Evolutionary conservation across 495 filamentous ascomycete genomes (phyloP).

Genomic region (Cercophora scortea): DNA sequence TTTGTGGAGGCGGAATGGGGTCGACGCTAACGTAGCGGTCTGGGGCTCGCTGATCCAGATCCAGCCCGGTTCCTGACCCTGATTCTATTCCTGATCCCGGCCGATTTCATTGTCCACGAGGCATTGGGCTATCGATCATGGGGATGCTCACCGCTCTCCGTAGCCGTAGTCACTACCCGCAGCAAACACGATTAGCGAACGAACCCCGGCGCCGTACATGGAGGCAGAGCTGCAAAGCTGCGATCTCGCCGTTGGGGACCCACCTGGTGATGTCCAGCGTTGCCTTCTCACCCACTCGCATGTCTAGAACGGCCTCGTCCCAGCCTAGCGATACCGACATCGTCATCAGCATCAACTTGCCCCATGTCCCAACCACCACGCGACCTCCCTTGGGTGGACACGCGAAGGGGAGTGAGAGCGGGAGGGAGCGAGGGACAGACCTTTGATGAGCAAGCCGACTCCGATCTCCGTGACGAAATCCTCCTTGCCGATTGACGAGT

Average conservation of each 20-base stretch:
- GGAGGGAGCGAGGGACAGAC: constrained; percentile 32
- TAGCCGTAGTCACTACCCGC: constrained; percentile 65
- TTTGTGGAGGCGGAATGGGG: too few relatives aligned
- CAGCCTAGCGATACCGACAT: constrained; percentile 47
- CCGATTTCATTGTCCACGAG: too few relatives aligned
- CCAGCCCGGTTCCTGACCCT: too few relatives aligned
- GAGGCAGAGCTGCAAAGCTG: not conserved
- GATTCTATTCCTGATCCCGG: too few relatives aligned
- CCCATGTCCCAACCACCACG: too few relatives aligned
- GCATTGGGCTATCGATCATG: too few relatives aligned
- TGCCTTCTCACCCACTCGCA: constrained; percentile 76
- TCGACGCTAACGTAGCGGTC: too few relatives aligned
- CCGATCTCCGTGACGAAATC: constrained; percentile 65
- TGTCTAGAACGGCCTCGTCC: constrained; percentile 75
- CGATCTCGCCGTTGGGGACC: constrained; percentile 15
- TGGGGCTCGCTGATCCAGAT: too few relatives aligned
- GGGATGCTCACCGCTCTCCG: constrained; percentile 47
- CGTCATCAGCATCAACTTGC: too few relatives aligned
- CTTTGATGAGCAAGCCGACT: constrained; percentile 68
- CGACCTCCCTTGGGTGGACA: too few relatives aligned
- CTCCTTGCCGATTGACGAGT: constrained; percentile 60
- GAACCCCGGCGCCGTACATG: not conserved
- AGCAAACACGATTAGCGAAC: not conserved
- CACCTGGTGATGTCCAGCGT: constrained; percentile 71
- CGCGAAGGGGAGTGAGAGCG: too few relatives aligned